Evolutionary conservation across 768 basidiomycete species (phyloP).

Genomic region (Gloeostereum incarnatum): DNA sequence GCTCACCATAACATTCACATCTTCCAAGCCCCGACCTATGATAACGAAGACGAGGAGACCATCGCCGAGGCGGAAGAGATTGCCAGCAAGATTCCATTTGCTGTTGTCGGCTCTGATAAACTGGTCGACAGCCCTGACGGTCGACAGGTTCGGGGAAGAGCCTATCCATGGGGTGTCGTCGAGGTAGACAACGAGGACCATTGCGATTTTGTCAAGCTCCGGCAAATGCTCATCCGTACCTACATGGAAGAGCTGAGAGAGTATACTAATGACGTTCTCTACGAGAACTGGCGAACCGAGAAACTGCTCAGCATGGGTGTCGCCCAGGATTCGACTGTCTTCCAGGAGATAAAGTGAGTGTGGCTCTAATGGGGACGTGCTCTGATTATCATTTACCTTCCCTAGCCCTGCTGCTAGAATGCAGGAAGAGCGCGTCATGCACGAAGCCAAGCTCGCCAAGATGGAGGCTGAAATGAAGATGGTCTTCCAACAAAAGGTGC

Average conservation of each 20-base stretch:
- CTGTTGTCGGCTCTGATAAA: constrained; percentile 91
- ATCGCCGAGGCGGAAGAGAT: constrained; percentile 97
- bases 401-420: constrained; percentile 87
- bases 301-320: constrained; percentile 97
- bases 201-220: constrained; percentile 98
- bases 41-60: constrained; percentile 98
- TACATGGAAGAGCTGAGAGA: constrained; percentile 99
- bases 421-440: constrained; percentile 92
- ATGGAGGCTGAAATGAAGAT: constrained; percentile 99
- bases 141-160: constrained; percentile 86
- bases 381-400: constrained; percentile 8
- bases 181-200: constrained; percentile 99
- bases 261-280: constrained; percentile 91
- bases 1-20: constrained; percentile 94
- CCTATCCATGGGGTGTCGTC: constrained; percentile 98
- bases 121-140: constrained; percentile 80
- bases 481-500: constrained; percentile 99
- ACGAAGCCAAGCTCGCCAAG: constrained; percentile 97
- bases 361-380: not conserved
- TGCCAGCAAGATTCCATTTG: constrained; percentile 96
- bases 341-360: constrained; percentile 98
- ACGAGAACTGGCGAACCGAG: constrained; percentile 98
- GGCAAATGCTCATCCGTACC: constrained; percentile 98
- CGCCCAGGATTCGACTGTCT: constrained; percentile 92
- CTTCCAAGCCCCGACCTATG: constrained; percentile 96